Evolutionary conservation across 2,329 filamentous ascomycete species (phyloP), one percentile per base, ranked within the genome.

Genomic region (Monilinia aucupariae): DNA sequence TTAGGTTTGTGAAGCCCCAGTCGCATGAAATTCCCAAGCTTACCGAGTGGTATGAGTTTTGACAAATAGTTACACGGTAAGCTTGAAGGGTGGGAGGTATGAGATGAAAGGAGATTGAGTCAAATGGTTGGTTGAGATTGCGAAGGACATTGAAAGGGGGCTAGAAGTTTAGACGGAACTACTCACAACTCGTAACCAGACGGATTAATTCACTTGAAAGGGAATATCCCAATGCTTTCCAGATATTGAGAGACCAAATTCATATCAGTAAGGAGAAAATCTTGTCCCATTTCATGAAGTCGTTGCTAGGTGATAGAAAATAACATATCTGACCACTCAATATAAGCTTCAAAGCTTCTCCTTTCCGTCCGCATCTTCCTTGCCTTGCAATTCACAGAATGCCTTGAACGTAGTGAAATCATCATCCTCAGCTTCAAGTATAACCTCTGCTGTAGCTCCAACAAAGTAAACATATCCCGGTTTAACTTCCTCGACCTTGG

Each of bases 331-430:
- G 22, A 12, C 54, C 41, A 3, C 13, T 52, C 32, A 9, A 41
- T 30, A 6, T n/a, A 30, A 39, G 45, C 17, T 34, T 68, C 62
- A 71, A 39, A 71, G 63, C 63, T 70, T 70, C 65, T 68, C 68
- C 52, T 66, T 68, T 8, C 63, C 67, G 53, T 70, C 68, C 15
- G 60, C 62, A 58, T 61, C 65, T 48, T 73, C 71, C 52, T 71
- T 73, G 20, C 77, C 78, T 15, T 86, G 84, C 65, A 96, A 80
- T 79, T 97, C 92, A 72, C 92, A 96, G 75, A 96, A 97, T 0
- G 93, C 94, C 79, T 92, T 94, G 80, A 96, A 99, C 0, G 89
- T 92, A 32, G 89, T 88, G 68, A 97, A 88, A 62, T 88, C 85
- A 63, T 91, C 87, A 32, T 85, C 85, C 0, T 81, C 77, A 15